Evolutionary conservation across 257 asterid genomes (phyloP), one percentile per base, ranked within the genome.

Genomic region (Phtheirospermum japonicum): DNA sequence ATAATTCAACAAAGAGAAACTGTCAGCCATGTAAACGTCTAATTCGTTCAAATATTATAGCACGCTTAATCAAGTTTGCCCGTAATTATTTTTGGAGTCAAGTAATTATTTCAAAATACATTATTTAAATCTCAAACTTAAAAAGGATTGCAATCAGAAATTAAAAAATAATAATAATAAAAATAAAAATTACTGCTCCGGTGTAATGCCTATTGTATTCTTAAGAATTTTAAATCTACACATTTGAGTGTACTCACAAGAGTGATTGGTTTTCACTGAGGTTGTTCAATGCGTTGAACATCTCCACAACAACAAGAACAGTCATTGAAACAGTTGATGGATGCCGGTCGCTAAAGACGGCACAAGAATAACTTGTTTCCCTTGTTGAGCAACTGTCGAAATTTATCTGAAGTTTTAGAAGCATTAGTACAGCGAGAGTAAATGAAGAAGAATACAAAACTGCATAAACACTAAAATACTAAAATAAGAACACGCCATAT

Each of bases 231-330:
- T 9, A 31, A 11, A 20, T 52, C 4, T 40, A 56, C 28, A 36
- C 32, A 48, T 23, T 50, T 63, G 56, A 31, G 54, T 12, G 31
- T 67, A 82, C 99, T 82, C 71, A 92, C 99, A 89, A 32, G 73
- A 93, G 90, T 50, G 99, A 93, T 68, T 93, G 99, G 72, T 93
- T 93, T 82, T 93, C 99, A 74, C 97, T 93, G 66, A 93, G 97
- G 78, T 89, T 93, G 83, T 93, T 93, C 82, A 93, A 70, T 52
- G 97, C 97, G 20, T 93, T 93, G 88, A 93, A 93, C 99, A 93
- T 93, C 91, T 93, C 99, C 52, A 93, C 99, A 8, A 87, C 96
- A 69, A 89, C 97, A 57, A 89, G 97, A 70, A 93, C 99, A 18
- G 97, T 93, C 97, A 93, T 93, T 61, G 99, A 62, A 73, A 93